phyloP scores from a whole-genome alignment of 2,329 filamentous ascomycete genomes.

The Colletotrichum sp. region DNA sequence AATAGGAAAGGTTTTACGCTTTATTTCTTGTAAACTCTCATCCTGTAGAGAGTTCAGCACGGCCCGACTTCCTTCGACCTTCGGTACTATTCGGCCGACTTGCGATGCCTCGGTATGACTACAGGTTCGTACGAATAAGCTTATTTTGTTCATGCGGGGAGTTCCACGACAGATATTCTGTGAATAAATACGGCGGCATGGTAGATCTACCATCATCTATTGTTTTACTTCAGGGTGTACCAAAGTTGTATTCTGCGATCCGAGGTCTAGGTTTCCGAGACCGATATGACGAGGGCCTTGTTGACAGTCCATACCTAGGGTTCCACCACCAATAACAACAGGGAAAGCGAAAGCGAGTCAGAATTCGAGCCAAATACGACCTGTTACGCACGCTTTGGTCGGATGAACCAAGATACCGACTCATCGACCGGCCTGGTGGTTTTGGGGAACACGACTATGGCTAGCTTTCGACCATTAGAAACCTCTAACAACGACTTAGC shows the following conservation, averaged over 20 bases:
- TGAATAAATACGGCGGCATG: not conserved
- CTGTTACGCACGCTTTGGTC: not conserved
- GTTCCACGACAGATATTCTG: not conserved
- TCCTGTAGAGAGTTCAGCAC: not conserved
- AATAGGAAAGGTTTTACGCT: not conserved
- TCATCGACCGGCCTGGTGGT: not conserved
- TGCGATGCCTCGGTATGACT: not conserved
- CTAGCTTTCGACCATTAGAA: not conserved
- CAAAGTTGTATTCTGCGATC: not conserved
- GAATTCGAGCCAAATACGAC: not conserved
- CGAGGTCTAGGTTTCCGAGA: not conserved
- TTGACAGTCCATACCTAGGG: not conserved
- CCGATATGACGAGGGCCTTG: not conserved
- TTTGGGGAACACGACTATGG: not conserved
- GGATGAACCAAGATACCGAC: not conserved
- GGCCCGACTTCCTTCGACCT: not conserved
- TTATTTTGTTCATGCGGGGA: not conserved
- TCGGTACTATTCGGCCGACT: not conserved
- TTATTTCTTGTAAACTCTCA: not conserved
- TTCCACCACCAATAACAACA: not conserved
- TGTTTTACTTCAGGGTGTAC: not conserved
- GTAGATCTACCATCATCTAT: too few species aligned
- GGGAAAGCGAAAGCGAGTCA: not conserved
- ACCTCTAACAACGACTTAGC: not conserved
- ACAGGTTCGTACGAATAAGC: not conserved